These are phyloP conservation scores for Xylaria telfairii DNA, from an alignment of 495 filamentous ascomycete species.

Conservation along the genomic window DNA sequence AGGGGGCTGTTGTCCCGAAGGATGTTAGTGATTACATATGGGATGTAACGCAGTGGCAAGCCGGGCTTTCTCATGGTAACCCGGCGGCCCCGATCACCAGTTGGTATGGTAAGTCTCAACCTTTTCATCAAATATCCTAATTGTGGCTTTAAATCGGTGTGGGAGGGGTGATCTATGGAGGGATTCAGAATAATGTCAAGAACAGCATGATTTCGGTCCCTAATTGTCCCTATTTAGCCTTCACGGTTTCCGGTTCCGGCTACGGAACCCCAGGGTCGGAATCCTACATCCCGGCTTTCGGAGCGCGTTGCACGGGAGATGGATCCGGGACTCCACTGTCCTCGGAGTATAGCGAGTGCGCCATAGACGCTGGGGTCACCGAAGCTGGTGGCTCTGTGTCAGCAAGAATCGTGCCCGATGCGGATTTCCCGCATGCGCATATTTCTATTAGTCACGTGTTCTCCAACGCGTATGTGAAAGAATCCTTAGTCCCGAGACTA, in stretches of 20 bases:
- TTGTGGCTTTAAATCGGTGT: not conserved
- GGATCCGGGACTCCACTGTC: conserved; percentile 19
- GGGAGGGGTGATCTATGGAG: not conserved
- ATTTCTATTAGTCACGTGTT: conserved; percentile 24
- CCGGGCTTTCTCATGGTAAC: conserved; percentile 28
- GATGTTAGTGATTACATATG: conserved; percentile 12
- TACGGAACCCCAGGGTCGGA: not conserved
- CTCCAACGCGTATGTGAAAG: conserved; percentile 2
- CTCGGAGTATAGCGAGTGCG: conserved; percentile 20
- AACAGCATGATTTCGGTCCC: not conserved
- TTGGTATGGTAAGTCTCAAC: conserved; percentile 16
- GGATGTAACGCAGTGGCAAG: conserved; percentile 23
- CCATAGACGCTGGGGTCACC: not conserved
- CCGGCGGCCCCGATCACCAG: conserved; percentile 17
- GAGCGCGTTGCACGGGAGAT: conserved; percentile 13
- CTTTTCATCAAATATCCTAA: not conserved
- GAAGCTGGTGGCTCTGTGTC: conserved; percentile 13
- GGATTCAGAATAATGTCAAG: not conserved
- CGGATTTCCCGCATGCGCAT: conserved; percentile 14
- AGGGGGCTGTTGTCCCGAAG: not conserved
- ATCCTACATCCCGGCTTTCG: conserved; percentile 22
- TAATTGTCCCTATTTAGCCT: conserved; percentile 7
- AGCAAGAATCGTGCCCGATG: conserved; percentile 13
- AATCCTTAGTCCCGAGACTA: not conserved
- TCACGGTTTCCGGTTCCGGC: conserved; percentile 9